Evolutionary conservation across 2,329 filamentous ascomycete species (phyloP), one percentile per base, ranked within the genome.

Genomic region (Cyclaneusma minus): DNA sequence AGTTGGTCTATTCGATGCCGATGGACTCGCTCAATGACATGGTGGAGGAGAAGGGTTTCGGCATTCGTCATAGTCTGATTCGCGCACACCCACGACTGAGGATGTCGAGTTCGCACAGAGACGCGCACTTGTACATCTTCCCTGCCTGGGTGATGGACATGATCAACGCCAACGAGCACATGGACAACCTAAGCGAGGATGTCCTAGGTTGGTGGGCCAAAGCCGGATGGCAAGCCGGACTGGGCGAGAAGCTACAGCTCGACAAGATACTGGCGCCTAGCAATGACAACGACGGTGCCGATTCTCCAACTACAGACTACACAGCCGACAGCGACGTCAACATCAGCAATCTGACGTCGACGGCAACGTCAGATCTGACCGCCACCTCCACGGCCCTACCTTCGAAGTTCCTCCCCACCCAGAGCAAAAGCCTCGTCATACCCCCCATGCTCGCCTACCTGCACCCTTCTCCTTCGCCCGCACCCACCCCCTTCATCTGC

Each of bases 181-280:
- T 98, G 35, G 81, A 93, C 41, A 91, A 76, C 29, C 73, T 98
- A 24, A 80, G 79, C 16, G 87, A 95, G 49, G 87, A 95, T 43
- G 71, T 94, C 5, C 60, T 95, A 10, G 84, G 85, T 5, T 93
- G 82, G 79, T 93, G 85, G 84, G 82, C 85, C 17, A 95, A 95
- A 49, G 73, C 87, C 1, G 73, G 74, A 29, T 98, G 89, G 89
- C 85, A 95, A 50, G 60, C 67, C 3, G 80, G 82, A 0, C 58
- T 94, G 3, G 69, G 68, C 1, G 69, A 78, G 27, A 94, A 92
- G 50, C 62, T 95, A 6, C 68, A 73, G 2, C 55, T 93, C 27
- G 57, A 67, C 25, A 61, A 75, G 22, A 65, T 87, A 4, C 60
- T 89, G 25, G 59, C 64, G 9, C 57, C 46, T 31, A 47, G 48